Base-by-base conservation (phyloP, 2,329 filamentous ascomycete species). In the Colletotrichum tanaceti region DNA sequence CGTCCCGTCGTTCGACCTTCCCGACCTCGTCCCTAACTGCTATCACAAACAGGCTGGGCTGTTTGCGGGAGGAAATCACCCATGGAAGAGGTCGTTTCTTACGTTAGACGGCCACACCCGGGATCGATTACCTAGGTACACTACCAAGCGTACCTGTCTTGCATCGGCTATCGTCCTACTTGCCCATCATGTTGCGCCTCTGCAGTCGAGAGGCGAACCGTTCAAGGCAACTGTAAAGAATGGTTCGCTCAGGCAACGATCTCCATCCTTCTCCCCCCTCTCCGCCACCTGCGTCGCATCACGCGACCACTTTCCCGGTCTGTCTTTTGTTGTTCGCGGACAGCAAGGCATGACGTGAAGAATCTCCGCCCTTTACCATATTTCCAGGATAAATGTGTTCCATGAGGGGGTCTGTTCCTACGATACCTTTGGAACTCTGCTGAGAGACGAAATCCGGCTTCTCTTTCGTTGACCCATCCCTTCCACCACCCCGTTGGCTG, bases 291-390 rank as follows among this genome's bases (percentile, higher is more conserved):
- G 32, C 38, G n/a, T 35, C 35, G n/a, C 52, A 54, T 39, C 52
- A 54, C 35, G 52, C 52, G 52, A 39, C 13, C 52, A 24, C 13
- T 14, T 38, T 22, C 52, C n/a, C 35, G 7, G 32, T 3, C 52
- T 39, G 52, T 5, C 22, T 28, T 14, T 24, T 54, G 52, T 39
- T 14, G 6, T 5, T 38, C n/a, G 35, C 20, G n/a, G 39, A 5
- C n/a, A 10, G 14, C 3, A n/a, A 22, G 32, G 32, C 3, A 39
- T 39, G 52, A 22, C 35, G 52, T 32, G 52, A 39, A 24, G 52
- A 54, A 54, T 38, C n/a, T 54, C 52, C 20, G 32, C n/a, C 35
- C 16, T 38, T 18, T 39, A 32, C n/a, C 35, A 54, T 35, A 54
- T 22, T 24, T 24, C 11, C 18, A n/a, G 3, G 32, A 35, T 2